phyloP scores from a whole-genome alignment of 768 basidiomycete genomes.

The Naganishia vaughanmartiniae region DNA sequence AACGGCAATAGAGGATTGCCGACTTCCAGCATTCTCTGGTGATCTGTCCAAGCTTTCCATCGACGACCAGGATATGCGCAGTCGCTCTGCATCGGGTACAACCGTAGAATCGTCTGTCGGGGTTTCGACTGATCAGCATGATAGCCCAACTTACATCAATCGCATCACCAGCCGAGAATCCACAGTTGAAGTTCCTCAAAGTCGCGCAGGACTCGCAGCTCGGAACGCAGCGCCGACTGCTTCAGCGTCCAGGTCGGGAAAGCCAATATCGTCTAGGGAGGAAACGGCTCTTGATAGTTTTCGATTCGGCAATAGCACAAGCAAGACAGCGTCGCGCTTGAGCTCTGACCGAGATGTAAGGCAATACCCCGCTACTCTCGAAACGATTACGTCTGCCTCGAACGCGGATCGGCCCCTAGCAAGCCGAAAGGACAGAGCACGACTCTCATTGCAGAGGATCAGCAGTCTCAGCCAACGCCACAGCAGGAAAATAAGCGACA shows the following conservation, averaged over 20 bases:
- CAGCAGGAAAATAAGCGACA: conserved; percentile 47
- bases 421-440: neutral
- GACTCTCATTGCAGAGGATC: conserved; percentile 37
- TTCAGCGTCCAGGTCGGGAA: neutral
- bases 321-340: neutral
- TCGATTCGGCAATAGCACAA: conserved; percentile 13
- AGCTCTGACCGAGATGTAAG: neutral
- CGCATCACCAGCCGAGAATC: too few species aligned
- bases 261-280: neutral
- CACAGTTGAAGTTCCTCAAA: too few species aligned
- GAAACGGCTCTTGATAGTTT: neutral
- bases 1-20: neutral
- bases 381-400: neutral
- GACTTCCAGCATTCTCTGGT: neutral
- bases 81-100: too few species aligned
- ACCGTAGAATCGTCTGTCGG: too few species aligned
- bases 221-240: neutral
- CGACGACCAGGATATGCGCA: too few species aligned
- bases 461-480: conserved; percentile 45
- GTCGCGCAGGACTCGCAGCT: too few species aligned
- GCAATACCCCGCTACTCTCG: neutral
- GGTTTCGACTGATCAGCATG: too few species aligned
- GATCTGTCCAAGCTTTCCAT: too few species aligned
- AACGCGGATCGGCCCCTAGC: neutral
- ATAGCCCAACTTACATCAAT: too few species aligned